A percentile compares a stretch with the other conserved stretches of the same genome.
These are phyloP conservation scores for Hansfordia pulvinata DNA, from an alignment of 2,329 filamentous ascomycete species.

Conservation along the genomic window DNA sequence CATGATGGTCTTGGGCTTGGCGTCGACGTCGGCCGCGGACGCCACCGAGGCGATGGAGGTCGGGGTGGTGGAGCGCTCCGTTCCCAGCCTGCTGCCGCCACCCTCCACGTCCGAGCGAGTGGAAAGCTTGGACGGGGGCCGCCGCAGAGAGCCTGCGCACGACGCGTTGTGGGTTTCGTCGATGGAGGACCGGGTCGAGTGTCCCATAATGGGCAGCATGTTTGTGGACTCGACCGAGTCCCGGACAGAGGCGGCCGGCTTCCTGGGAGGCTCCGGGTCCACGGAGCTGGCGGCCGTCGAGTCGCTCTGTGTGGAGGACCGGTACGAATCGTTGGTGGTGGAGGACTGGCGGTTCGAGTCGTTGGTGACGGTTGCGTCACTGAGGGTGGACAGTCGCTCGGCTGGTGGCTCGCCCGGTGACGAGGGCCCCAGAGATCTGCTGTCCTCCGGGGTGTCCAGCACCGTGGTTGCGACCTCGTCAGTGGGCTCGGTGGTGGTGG, in stretches of 20 bases:
- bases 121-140: no score
- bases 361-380: slow-evolving; percentile 6
- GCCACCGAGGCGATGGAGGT: slow-evolving; percentile 2
- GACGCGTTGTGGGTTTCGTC: background rate
- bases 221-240: background rate
- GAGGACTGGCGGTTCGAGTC: slow-evolving; percentile 7
- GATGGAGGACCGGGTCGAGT: background rate
- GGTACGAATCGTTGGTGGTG: slow-evolving; percentile 5
- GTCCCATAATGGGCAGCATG: background rate
- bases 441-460: slow-evolving; percentile 1
- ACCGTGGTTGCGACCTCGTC: no score
- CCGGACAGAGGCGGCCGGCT: background rate
- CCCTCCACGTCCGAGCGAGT: no score
- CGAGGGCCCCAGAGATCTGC: no score
- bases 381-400: slow-evolving; percentile 6
- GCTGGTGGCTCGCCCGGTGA: no score
- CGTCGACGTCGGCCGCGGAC: slow-evolving; percentile 1
- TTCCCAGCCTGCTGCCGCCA: no score
- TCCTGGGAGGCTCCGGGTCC: background rate
- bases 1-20: slow-evolving; percentile 6
- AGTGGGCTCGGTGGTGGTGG: no score
- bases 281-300: slow-evolving; percentile 3
- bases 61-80: slow-evolving; percentile 3
- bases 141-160: no score
- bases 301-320: slow-evolving; percentile 8